Evolutionary conservation across 768 basidiomycete species (phyloP), one percentile per base, ranked within the genome.

Genomic region (Rickenella mellea): DNA sequence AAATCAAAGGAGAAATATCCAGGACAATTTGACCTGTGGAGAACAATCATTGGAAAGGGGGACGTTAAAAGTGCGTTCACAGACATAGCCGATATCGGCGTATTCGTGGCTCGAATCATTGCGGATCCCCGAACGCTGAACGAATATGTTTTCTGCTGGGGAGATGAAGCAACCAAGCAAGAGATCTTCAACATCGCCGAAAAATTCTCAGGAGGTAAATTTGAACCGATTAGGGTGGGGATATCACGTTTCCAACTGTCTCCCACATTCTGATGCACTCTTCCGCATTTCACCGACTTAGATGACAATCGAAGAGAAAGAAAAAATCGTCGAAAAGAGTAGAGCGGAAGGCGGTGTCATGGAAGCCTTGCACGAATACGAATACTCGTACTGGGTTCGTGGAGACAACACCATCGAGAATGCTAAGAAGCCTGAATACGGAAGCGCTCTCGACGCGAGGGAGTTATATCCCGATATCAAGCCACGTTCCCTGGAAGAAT

Each of bases 61-160:
- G 43, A 48, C 7, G 41, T 49, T 30, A 48, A 50, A 27, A 39
- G 35, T 4, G 50, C 54, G 19, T 37, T 56, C 30, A 59, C 53
- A 1, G 48, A 56, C 40, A 30, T 50, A 15, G 32, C 50, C 15
- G 50, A 55, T 40, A 55, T 62, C 40, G 58, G 58, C 1, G 26
- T 15, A 1, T 58, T 55, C 45, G 57, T 61, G 29, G 56, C 48
- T 9, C 57, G 50, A 25, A 60, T 63, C 33, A 51, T 64, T 27
- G 52, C 49, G 10, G 62, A 64, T 32, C 42, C 48, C 28, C 50
- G 60, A 8, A 63, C 62, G 12, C 33, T 61, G 27, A 62, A 64
- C 44, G 54, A 56, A 22, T 50, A 35, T n/a, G 56, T 63, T 4
- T 51, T 55, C 6, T 46, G 49, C 5, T 57, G 55, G 45, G 49